Conservation (phyloP, 202 grass and related monocot genomes). For the Setaria italica region DNA sequence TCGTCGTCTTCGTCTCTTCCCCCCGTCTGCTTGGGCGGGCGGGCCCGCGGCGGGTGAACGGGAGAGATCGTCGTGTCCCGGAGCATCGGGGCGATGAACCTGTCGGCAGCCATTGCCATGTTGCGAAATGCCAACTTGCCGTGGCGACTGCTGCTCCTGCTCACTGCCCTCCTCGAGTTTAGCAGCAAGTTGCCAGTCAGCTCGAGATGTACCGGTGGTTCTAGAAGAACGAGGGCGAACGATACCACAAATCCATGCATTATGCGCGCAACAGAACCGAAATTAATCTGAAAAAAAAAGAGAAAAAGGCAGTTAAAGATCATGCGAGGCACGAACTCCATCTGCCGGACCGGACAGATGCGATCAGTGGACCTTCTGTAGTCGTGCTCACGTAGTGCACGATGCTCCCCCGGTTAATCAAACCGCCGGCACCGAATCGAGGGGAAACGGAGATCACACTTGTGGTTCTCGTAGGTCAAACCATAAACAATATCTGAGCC, state of each 20-base stretch:
- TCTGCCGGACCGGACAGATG: background rate
- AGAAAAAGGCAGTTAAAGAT: background rate
- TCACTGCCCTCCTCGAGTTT: too few relatives aligned
- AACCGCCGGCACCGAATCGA: background rate
- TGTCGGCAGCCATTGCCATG: background rate
- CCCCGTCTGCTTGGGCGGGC: too few relatives aligned
- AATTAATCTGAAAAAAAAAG: background rate
- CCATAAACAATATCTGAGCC: background rate
- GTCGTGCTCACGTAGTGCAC: slow-evolving; percentile 39
- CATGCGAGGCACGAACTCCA: slow-evolving; percentile 15
- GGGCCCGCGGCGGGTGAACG: too few relatives aligned
- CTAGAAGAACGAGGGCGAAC: too few relatives aligned
- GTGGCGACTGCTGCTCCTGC: too few relatives aligned
- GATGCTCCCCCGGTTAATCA: background rate
- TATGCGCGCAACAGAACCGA: background rate
- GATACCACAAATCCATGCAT: background rate
- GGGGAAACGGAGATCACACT: background rate
- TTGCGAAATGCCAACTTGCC: background rate
- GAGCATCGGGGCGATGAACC: background rate
- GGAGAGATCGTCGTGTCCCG: too few relatives aligned
- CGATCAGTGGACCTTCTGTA: background rate
- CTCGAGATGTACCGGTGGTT: too few relatives aligned
- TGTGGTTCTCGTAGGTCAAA: slow-evolving; percentile 18
- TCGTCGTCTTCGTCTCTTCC: too few relatives aligned
- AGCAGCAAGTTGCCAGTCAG: too few relatives aligned